Evolutionary conservation across 768 basidiomycete species (phyloP).

Genomic region (Pisolithus orientalis): DNA sequence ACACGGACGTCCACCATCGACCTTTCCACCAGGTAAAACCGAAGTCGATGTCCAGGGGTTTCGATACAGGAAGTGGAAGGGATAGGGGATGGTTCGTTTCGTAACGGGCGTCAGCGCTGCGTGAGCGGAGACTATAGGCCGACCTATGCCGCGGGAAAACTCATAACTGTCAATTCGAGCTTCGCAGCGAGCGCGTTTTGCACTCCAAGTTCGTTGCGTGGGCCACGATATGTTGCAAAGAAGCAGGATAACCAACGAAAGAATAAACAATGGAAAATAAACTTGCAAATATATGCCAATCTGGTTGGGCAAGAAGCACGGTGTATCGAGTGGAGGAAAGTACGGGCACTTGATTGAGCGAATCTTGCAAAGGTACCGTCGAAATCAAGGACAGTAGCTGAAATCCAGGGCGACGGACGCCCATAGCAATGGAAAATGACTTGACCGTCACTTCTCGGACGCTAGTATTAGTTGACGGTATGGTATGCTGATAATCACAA

Average conservation of each 20-base stretch:
- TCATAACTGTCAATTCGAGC: slow-evolving; percentile 8
- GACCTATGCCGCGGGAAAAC: slow-evolving; percentile 1
- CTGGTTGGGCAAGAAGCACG: slow-evolving; percentile 84
- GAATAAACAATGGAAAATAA: slow-evolving; percentile 63
- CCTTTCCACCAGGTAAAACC: slow-evolving; percentile 4
- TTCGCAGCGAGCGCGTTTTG: slow-evolving; percentile 6
- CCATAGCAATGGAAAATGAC: slow-evolving; percentile 87
- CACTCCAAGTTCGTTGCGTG: slow-evolving; percentile 4
- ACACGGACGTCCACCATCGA: slow-evolving; percentile 7
- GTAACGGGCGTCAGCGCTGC: background rate
- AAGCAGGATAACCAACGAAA: slow-evolving; percentile 51
- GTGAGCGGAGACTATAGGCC: background rate
- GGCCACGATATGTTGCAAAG: slow-evolving; percentile 14
- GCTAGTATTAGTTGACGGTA: slow-evolving; percentile 15
- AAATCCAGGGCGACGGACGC: slow-evolving; percentile 78
- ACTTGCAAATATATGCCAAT: slow-evolving; percentile 63
- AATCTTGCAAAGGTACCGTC: slow-evolving; percentile 23
- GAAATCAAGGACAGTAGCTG: slow-evolving; percentile 75
- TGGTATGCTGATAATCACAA: slow-evolving; percentile 66
- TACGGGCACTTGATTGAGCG: slow-evolving; percentile 26
- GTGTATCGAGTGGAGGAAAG: slow-evolving; percentile 41
- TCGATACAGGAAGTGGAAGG: slow-evolving; percentile 12
- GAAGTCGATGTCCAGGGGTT: slow-evolving; percentile 4
- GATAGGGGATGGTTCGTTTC: slow-evolving; percentile 7
- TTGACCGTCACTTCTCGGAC: slow-evolving; percentile 82